A percentile compares a stretch with the other conserved stretches of the same genome.
Evolutionary conservation across 306 rosid genomes (phyloP).

Genomic region (Glycyrrhiza uralensis): DNA sequence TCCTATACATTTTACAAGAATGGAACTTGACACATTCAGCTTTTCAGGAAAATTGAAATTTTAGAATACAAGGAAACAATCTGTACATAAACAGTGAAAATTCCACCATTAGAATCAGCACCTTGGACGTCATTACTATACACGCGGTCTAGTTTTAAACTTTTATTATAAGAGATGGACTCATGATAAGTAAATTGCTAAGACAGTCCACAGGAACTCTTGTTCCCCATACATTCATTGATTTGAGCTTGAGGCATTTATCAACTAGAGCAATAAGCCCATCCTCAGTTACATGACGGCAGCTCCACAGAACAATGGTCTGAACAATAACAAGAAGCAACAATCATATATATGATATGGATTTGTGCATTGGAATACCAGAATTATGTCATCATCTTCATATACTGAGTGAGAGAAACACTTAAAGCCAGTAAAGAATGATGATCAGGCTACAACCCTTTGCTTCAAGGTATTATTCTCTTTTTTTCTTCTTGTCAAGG

Average conservation of each 20-base stretch:
- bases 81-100: conserved; percentile 29
- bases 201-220: conserved; percentile 69
- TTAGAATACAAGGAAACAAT: conserved; percentile 9
- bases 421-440: not conserved
- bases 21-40: conserved; percentile 11
- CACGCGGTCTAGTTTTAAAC: conserved; percentile 28
- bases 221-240: conserved; percentile 86
- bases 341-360: not conserved
- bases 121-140: conserved; percentile 22
- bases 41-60: not conserved
- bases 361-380: not conserved
- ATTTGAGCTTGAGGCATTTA: conserved; percentile 69
- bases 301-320: conserved; percentile 88
- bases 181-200: conserved; percentile 46
- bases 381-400: not conserved
- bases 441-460: not conserved
- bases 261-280: conserved; percentile 71
- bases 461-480: not conserved
- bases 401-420: not conserved
- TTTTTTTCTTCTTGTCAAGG: not conserved
- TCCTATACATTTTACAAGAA: conserved; percentile 12
- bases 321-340: conserved; percentile 30
- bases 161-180: conserved; percentile 71
- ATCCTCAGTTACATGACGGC: conserved; percentile 75
- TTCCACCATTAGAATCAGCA: not conserved